A percentile compares a stretch with the other conserved stretches of the same genome.
Evolutionary conservation across 2,329 filamentous ascomycete species (phyloP).

Genomic region (Dactylella cylindrospora): DNA sequence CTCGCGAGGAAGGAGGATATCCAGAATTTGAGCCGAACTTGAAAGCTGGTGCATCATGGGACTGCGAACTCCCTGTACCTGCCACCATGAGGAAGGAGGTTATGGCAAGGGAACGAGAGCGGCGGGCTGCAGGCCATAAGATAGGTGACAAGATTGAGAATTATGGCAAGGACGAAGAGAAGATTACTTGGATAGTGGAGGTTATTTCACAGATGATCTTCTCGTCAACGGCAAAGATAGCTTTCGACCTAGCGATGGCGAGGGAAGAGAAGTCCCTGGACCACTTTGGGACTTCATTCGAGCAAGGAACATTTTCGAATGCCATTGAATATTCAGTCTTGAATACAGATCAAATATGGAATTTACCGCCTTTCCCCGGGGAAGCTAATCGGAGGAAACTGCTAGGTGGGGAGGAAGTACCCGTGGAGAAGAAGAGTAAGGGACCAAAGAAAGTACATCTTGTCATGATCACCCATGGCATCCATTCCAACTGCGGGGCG

Average conservation of each 20-base stretch:
- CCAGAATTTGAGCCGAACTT: conserved; percentile 95
- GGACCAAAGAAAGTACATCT: conserved; percentile 81
- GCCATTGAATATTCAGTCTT: conserved; percentile 77
- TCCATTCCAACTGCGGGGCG: conserved; percentile 92
- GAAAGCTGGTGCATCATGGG: conserved; percentile 88
- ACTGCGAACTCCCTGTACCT: conserved; percentile 75
- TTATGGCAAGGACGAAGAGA: conserved; percentile 55
- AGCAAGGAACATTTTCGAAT: conserved; percentile 63
- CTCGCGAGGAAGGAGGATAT: conserved; percentile 51
- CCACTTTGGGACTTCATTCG: conserved; percentile 26
- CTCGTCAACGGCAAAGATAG: conserved; percentile 80
- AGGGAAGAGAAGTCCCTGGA: conserved; percentile 77
- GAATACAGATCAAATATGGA: conserved; percentile 88
- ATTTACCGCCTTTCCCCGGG: conserved; percentile 77
- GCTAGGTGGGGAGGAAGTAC: conserved; percentile 34
- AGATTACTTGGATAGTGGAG: conserved; percentile 84
- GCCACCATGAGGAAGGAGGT: conserved; percentile 66
- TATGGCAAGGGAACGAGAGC: conserved; percentile 26
- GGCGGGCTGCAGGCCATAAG: conserved; percentile 15
- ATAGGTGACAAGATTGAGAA: conserved; percentile 24
- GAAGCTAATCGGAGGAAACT: conserved; percentile 53
- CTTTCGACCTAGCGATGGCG: conserved; percentile 82
- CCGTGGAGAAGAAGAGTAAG: conserved; percentile 51
- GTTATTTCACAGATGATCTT: conserved; percentile 92
- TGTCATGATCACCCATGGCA: conserved; percentile 86